Percentiles rank a stretch among this genome's conserved stretches.
Evolutionary conservation across 2,329 filamentous ascomycete genomes (phyloP).

Genomic region (Talaromyces rugulosus): DNA sequence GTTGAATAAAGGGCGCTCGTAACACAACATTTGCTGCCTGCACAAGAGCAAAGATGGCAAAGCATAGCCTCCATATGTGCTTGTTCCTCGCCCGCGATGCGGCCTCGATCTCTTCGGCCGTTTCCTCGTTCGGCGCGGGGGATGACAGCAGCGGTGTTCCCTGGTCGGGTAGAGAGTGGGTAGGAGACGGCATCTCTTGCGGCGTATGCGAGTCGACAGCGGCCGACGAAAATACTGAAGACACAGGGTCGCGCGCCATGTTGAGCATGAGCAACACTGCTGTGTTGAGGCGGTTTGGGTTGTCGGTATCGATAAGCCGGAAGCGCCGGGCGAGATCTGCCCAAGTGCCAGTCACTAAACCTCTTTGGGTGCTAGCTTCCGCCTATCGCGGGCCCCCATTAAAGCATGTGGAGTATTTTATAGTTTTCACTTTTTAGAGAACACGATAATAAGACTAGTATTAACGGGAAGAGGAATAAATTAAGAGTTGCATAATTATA

Average conservation of each 20-base stretch:
- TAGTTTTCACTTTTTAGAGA: too few relatives aligned
- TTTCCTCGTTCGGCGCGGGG: not conserved
- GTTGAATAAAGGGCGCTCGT: slow-evolving; percentile 9
- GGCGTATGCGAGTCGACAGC: not conserved
- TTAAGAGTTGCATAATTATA: too few relatives aligned
- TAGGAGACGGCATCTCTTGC: not conserved
- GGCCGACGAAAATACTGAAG: not conserved
- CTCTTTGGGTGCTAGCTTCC: not conserved
- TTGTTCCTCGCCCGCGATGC: slow-evolving; percentile 1
- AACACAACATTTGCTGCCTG: slow-evolving; percentile 12
- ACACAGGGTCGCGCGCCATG: slow-evolving; percentile 11
- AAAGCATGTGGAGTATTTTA: not conserved
- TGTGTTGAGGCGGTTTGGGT: not conserved
- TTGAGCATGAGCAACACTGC: not conserved
- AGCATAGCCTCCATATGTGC: slow-evolving; percentile 12
- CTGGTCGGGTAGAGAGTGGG: not conserved
- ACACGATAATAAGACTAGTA: too few relatives aligned
- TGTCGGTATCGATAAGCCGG: not conserved
- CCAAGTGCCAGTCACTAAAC: not conserved
- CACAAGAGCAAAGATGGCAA: slow-evolving; percentile 10
- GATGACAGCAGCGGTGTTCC: slow-evolving; percentile 1
- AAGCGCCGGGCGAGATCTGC: not conserved
- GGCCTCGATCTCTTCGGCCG: not conserved
- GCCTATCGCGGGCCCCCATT: not conserved
- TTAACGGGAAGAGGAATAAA: too few relatives aligned